Percentiles rank a stretch among this genome's conserved stretches.
Evolutionary conservation across 345 rosid species (phyloP).

Genomic region (Hirschfeldia incana): DNA sequence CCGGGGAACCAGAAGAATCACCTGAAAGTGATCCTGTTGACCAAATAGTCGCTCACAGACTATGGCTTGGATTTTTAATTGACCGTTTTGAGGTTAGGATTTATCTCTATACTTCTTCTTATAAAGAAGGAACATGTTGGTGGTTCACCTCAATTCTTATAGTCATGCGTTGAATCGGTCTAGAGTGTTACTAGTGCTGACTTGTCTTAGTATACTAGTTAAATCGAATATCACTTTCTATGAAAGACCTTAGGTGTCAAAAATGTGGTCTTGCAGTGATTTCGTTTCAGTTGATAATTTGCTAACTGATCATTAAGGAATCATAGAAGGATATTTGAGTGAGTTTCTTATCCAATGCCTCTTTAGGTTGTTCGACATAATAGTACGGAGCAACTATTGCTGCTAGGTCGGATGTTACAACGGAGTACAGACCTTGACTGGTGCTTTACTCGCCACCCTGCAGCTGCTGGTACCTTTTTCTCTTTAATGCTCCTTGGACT

Average conservation of each 20-base stretch:
- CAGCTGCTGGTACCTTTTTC: constrained; percentile 87
- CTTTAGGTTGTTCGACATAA: constrained; percentile 76
- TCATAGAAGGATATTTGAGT: neutral
- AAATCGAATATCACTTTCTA: neutral
- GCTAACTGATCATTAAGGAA: neutral
- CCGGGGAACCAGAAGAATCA: constrained; percentile 75
- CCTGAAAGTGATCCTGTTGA: constrained; percentile 72
- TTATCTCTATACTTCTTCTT: neutral
- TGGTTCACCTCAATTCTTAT: neutral
- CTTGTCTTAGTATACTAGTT: neutral
- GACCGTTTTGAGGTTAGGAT: constrained; percentile 87
- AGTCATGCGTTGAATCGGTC: neutral
- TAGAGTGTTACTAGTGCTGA: neutral
- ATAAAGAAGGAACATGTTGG: neutral
- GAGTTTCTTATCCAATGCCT: neutral
- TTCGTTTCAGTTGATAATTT: neutral
- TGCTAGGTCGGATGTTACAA: constrained; percentile 77
- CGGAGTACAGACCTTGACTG: constrained; percentile 70
- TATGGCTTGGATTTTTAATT: constrained; percentile 89
- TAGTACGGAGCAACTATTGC: constrained; percentile 82
- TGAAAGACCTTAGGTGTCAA: neutral
- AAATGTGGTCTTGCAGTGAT: neutral
- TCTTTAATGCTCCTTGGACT: constrained; percentile 91
- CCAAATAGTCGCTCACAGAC: constrained; percentile 82
- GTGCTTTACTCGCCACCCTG: constrained; percentile 89